Conservation (phyloP, 805 yeast species). For the Cyberlindnera xylosilytica region DNA sequence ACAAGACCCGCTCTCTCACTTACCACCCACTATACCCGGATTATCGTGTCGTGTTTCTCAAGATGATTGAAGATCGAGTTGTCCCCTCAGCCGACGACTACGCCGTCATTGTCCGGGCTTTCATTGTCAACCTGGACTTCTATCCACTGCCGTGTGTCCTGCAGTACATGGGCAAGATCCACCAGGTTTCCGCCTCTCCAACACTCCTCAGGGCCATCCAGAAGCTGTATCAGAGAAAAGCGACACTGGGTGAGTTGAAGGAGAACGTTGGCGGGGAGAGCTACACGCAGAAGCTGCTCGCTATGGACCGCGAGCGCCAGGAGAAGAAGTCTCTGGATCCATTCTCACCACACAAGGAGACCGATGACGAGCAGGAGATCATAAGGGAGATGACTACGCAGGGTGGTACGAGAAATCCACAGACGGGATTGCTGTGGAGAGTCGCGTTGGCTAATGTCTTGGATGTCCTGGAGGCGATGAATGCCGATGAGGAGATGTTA, state of each 20-base stretch:
- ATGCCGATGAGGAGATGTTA: constrained; percentile 7
- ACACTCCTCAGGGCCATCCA: constrained; percentile 5
- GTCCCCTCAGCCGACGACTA: constrained; percentile 23
- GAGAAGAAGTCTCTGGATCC: constrained; percentile 13
- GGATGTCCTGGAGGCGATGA: constrained; percentile 7
- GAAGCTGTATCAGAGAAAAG: neutral
- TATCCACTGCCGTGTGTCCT: constrained; percentile 22
- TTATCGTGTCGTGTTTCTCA: constrained; percentile 21
- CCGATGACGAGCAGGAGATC: constrained; percentile 1
- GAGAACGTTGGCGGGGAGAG: neutral
- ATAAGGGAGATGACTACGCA: neutral
- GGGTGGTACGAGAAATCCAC: neutral
- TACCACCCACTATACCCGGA: constrained; percentile 15
- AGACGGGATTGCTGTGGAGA: constrained; percentile 11
- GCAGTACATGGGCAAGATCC: constrained; percentile 23
- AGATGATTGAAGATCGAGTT: constrained; percentile 24
- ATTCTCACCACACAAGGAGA: constrained; percentile 6
- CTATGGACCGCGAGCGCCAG: neutral
- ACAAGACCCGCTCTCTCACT: neutral
- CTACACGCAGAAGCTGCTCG: constrained; percentile 1
- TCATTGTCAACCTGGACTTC: constrained; percentile 15
- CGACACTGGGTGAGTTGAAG: neutral
- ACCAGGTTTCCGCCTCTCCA: constrained; percentile 14
- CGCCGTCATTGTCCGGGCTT: constrained; percentile 17
- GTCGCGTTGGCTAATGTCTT: constrained; percentile 12